phyloP scores from a whole-genome alignment of 1,139 yeast species.

The Scheffersomyces parashehatae region DNA sequence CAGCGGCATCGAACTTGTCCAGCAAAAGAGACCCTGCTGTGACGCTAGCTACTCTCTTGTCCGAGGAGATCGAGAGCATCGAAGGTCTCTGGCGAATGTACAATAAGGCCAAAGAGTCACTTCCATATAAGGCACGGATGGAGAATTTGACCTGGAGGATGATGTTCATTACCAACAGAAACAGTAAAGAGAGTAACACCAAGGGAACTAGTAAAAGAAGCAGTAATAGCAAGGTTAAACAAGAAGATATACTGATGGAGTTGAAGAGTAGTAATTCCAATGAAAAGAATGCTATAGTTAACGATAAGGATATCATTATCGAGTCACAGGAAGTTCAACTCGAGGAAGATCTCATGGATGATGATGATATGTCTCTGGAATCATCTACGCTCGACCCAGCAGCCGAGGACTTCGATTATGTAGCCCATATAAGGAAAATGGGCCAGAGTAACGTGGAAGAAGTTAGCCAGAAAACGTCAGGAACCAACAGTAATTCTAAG shows the following conservation, averaged over 20 bases:
- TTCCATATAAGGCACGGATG: slow-evolving; percentile 75
- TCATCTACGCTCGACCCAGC: slow-evolving; percentile 33
- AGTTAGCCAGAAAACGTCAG: no score
- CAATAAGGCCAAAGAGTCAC: slow-evolving; percentile 70
- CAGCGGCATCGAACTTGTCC: slow-evolving; percentile 5
- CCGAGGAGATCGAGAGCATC: slow-evolving; percentile 42
- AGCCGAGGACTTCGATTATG: slow-evolving; percentile 62
- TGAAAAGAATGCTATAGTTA: neutral
- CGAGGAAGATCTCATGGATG: no score
- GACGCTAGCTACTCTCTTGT: slow-evolving; percentile 2
- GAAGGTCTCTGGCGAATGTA: slow-evolving; percentile 80
- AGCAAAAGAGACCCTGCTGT: neutral
- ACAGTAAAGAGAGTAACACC: slow-evolving; percentile 6
- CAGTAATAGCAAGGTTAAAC: neutral
- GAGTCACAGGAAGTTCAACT: no score
- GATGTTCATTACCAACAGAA: slow-evolving; percentile 60
- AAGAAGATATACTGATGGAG: neutral
- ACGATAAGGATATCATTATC: neutral
- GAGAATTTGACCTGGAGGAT: slow-evolving; percentile 85
- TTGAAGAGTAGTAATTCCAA: neutral
- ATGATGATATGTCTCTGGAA: no score
- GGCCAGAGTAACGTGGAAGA: slow-evolving; percentile 29
- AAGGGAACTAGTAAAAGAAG: no score
- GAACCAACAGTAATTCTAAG: no score
- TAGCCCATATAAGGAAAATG: slow-evolving; percentile 63